Base-by-base conservation (phyloP, 805 yeast species). In the Saturnispora halmiae region DNA sequence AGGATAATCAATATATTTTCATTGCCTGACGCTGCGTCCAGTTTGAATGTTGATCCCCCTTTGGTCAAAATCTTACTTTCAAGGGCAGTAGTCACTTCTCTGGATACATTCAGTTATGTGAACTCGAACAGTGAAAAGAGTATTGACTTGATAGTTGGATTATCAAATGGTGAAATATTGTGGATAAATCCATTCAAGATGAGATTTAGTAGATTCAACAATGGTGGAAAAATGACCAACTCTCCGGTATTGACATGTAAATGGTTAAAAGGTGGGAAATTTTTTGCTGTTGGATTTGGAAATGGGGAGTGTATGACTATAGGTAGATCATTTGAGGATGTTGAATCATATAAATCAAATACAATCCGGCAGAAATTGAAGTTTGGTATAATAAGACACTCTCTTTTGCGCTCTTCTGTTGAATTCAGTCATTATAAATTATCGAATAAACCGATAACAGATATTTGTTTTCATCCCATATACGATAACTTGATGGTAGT, bases 81-180 rank as follows among this genome's bases (percentile, higher is more conserved):
- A 56, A 61, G 3, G 46, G 51, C 3, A 52, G 65, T n/a, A 51
- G 60, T 71, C 2, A 69, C 78, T 0, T 51, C 64, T 4, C 40
- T 71, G 30, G 53, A 63, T 13, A 44, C 65, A 2, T 62, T 64
- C 40, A 50, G 55, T 7, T 49, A 50, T 18, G 40, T 39, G 3
- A 41, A 52, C 4, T 32, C 53, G 6, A 48, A 46, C 3, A 54
- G 55, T n/a, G 65, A 61, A 14, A 52, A 52, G 22, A 61, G 61
- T 28, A 59, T 81, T 6, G 77, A 77, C 38, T 63, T 78, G 6
- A 59, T 76, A 2, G 47, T 79, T 15, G 92, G 90, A 1, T 70
- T 77, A 46, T 72, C 79, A 15, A 60, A 77, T 1, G 86, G 90
- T n/a, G 85, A 78, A 49, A 56, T 82, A 2, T 46, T 81, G 5